phyloP scores from a whole-genome alignment of 208 protist species.

The Trypanosoma avium region DNA sequence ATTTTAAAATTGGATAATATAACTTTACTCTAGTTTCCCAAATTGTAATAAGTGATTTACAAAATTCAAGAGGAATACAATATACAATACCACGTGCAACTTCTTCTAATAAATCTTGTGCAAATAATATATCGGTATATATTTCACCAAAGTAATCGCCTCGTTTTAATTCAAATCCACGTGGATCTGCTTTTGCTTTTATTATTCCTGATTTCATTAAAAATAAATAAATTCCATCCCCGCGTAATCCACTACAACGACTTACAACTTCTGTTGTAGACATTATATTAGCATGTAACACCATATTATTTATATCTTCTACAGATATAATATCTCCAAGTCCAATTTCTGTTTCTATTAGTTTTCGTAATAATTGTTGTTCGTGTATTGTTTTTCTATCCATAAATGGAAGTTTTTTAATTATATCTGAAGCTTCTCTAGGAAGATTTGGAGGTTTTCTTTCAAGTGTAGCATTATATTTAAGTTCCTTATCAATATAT shows the following conservation, averaged over 20 bases:
- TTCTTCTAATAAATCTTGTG: constrained; percentile 41
- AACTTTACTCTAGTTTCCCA: constrained; percentile 40
- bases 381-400: constrained; percentile 75
- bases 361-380: constrained; percentile 57
- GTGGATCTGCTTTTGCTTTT: constrained; percentile 36
- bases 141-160: constrained; percentile 77
- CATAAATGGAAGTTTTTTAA: constrained; percentile 29
- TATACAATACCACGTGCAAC: constrained; percentile 61
- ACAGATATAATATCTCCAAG: constrained; percentile 29
- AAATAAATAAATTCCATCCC: constrained; percentile 67
- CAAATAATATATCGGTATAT: constrained; percentile 39
- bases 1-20: constrained; percentile 34
- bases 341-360: constrained; percentile 43
- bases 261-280: constrained; percentile 50
- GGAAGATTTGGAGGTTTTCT: constrained; percentile 21
- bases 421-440: constrained; percentile 11
- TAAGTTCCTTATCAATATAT: constrained; percentile 33
- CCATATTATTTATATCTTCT: constrained; percentile 34
- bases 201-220: constrained; percentile 60
- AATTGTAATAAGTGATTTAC: constrained; percentile 18
- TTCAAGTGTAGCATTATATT: constrained; percentile 26
- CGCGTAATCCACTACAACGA: constrained; percentile 55
- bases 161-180: constrained; percentile 36
- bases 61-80: constrained; percentile 49
- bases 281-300: constrained; percentile 60